phyloP scores from a whole-genome alignment of 345 rosid species.

The Aurinia saxatilis region DNA sequence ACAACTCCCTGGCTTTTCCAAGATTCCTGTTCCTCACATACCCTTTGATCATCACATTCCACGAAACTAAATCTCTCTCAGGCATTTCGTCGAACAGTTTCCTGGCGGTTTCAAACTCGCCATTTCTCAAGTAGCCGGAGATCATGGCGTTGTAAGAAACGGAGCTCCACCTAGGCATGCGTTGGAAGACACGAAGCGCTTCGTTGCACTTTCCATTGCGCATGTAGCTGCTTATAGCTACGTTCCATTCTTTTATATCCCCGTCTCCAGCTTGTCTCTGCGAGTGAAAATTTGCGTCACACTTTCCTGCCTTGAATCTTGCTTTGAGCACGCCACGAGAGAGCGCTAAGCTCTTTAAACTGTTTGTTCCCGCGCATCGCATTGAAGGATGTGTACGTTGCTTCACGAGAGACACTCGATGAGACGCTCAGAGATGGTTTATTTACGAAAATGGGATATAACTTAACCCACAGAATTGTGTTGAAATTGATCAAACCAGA shows the following conservation, averaged over 20 bases:
- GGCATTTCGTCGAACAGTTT: constrained; percentile 49
- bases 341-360: constrained; percentile 27
- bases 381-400: background rate
- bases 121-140: constrained; percentile 38
- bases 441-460: too few relatives aligned
- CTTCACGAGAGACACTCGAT: too few relatives aligned
- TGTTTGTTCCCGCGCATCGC: constrained; percentile 14
- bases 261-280: constrained; percentile 24
- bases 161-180: constrained; percentile 52
- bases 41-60: constrained; percentile 65
- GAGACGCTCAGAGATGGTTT: too few relatives aligned
- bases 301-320: background rate
- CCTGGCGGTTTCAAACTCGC: constrained; percentile 35
- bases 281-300: constrained; percentile 22
- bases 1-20: constrained; percentile 41
- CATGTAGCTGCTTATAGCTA: constrained; percentile 50
- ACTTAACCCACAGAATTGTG: too few relatives aligned
- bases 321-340: background rate
- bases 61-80: constrained; percentile 42
- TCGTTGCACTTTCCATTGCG: constrained; percentile 34
- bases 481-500: too few relatives aligned
- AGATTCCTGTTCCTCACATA: constrained; percentile 51
- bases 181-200: constrained; percentile 40
- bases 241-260: constrained; percentile 46
- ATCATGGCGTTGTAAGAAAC: constrained; percentile 57